Conservation (phyloP, 495 filamentous ascomycete species). For the Cercophora scortea region DNA sequence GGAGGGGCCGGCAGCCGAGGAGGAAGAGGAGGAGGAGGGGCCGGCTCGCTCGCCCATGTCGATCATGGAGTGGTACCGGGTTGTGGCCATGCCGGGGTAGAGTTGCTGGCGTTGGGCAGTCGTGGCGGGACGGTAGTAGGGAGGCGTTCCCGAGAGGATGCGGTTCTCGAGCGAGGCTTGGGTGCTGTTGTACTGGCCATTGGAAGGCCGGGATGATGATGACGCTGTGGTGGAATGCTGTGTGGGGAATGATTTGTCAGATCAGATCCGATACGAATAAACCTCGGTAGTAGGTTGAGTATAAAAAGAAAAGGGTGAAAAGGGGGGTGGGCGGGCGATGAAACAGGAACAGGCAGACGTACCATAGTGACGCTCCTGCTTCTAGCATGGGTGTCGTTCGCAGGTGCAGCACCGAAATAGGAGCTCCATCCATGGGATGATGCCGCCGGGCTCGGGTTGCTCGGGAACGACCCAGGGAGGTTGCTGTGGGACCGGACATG, state of each 20-base stretch:
- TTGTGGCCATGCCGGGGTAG: conserved; percentile 6
- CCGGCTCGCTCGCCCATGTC: conserved; percentile 14
- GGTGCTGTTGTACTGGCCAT: conserved; percentile 4
- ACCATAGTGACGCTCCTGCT: conserved; percentile 40
- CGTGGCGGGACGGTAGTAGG: conserved; percentile 25
- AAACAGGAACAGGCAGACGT: conserved; percentile 9
- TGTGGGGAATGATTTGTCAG: neutral
- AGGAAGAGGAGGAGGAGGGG: conserved; percentile 7
- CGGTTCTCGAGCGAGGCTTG: conserved; percentile 17
- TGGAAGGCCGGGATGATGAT: conserved; percentile 11
- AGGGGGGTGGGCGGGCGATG: neutral
- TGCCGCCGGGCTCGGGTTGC: neutral
- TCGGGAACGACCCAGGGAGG: neutral
- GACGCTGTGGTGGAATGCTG: conserved; percentile 12
- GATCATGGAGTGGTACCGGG: conserved; percentile 18
- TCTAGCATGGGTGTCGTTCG: conserved; percentile 23
- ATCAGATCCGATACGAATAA: too few species aligned
- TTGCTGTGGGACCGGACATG: conserved; percentile 25
- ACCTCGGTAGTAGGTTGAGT: too few species aligned
- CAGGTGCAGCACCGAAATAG: conserved; percentile 12
- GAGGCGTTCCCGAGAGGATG: conserved; percentile 30
- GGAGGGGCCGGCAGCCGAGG: neutral
- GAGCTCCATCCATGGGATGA: conserved; percentile 8
- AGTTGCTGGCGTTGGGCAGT: conserved; percentile 17
- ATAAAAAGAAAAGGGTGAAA: neutral